phyloP scores from a whole-genome alignment of 192 early-diverging fungal species.

The Podila verticillata region DNA sequence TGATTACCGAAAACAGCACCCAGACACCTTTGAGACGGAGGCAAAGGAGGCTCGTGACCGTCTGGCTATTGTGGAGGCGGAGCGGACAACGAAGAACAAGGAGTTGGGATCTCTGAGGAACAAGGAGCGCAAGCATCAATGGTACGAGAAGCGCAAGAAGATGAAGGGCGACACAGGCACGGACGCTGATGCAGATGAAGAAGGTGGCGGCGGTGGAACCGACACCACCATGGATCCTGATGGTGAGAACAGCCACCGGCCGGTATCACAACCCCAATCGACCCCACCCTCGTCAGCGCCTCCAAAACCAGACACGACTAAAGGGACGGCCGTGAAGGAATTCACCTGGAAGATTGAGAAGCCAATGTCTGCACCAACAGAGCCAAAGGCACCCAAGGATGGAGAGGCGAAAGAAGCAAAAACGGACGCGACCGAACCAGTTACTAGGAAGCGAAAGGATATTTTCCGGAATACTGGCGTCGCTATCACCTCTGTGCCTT shows the following conservation, averaged over 20 bases:
- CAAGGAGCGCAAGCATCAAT: constrained; percentile 69
- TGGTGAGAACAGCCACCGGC: constrained; percentile 27
- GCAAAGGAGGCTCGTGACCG: constrained; percentile 27
- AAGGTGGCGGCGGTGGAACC: constrained; percentile 15
- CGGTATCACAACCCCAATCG: background rate
- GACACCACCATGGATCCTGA: constrained; percentile 47
- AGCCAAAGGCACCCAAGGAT: background rate
- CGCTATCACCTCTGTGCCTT: too few relatives aligned
- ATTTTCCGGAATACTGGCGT: constrained; percentile 13
- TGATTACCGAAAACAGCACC: constrained; percentile 26
- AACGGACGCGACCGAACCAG: constrained; percentile 9
- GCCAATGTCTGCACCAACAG: background rate
- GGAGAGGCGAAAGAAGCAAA: background rate
- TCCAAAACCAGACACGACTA: background rate
- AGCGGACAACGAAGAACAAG: constrained; percentile 30
- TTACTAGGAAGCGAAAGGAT: constrained; percentile 41
- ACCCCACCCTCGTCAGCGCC: background rate
- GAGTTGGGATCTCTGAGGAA: constrained; percentile 53
- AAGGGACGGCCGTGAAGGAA: background rate
- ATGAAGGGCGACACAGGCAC: constrained; percentile 26
- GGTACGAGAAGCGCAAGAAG: constrained; percentile 64
- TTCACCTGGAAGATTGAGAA: constrained; percentile 8
- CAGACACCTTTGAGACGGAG: constrained; percentile 25
- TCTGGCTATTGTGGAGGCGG: constrained; percentile 30
- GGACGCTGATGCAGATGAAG: constrained; percentile 36